Evolutionary conservation across 2,329 filamentous ascomycete species (phyloP).

Genomic region (Ophiostoma himal-ulmi): DNA sequence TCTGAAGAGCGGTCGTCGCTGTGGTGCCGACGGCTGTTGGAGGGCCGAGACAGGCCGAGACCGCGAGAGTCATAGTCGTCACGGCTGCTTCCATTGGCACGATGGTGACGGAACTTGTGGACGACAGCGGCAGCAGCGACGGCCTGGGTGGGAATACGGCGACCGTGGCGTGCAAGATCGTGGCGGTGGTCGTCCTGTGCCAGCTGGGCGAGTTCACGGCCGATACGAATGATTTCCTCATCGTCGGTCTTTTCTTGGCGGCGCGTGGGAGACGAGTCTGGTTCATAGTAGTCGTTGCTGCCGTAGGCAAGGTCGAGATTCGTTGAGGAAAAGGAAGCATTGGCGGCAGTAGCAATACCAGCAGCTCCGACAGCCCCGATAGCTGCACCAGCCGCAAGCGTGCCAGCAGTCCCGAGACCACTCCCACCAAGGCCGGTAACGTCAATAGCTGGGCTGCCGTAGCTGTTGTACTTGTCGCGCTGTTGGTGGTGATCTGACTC

Average conservation of each 20-base stretch:
- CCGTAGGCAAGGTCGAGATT: conserved; percentile 6
- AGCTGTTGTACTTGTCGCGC: neutral
- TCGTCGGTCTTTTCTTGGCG: conserved; percentile 38
- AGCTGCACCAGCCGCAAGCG: neutral
- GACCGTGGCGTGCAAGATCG: conserved; percentile 37
- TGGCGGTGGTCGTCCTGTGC: conserved; percentile 46
- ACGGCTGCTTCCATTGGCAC: conserved; percentile 20
- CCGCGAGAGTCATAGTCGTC: conserved; percentile 17
- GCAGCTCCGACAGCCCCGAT: neutral
- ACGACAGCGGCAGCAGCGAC: conserved; percentile 37
- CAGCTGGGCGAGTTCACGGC: conserved; percentile 49
- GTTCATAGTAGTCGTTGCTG: neutral
- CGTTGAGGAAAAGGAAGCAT: neutral
- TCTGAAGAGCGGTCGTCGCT: conserved; percentile 29
- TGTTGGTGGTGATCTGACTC: neutral
- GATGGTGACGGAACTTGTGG: conserved; percentile 35
- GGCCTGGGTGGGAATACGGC: conserved; percentile 34
- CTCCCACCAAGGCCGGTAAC: neutral
- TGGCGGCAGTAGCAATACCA: conserved; percentile 3
- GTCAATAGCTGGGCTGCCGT: neutral
- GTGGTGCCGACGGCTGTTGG: conserved; percentile 32
- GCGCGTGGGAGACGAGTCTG: conserved; percentile 16
- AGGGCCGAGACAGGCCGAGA: conserved; percentile 34
- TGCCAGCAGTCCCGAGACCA: conserved; percentile 7
- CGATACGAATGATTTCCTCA: conserved; percentile 53